phyloP scores from a whole-genome alignment of 139 green algal genomes.

The Closterium sp. region DNA sequence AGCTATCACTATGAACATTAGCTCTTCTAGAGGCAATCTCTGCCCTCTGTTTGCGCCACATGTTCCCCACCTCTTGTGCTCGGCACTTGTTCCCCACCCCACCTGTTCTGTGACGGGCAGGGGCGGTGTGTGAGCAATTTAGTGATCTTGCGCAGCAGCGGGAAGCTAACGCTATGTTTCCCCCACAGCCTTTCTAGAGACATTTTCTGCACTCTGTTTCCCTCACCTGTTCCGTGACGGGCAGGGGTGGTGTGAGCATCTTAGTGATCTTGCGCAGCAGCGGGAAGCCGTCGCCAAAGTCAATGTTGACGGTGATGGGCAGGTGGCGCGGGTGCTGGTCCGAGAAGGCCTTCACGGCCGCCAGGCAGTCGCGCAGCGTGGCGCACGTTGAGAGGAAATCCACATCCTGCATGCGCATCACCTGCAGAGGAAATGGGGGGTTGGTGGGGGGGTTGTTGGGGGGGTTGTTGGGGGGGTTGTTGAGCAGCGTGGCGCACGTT shows the following conservation, averaged over 20 bases:
- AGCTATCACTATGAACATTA: background rate
- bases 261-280: background rate
- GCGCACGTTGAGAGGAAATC: background rate
- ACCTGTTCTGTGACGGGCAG: no score
- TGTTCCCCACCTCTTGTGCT: no score
- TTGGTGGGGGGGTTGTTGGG: background rate
- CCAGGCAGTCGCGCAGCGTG: background rate
- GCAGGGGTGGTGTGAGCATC: background rate
- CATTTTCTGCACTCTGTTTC: no score
- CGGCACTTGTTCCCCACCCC: no score
- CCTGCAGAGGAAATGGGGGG: background rate
- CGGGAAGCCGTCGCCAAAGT: background rate
- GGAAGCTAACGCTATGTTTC: background rate
- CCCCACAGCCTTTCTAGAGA: no score
- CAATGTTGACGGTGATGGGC: background rate
- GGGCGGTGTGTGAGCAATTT: no score
- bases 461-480: background rate
- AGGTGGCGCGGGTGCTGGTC: background rate
- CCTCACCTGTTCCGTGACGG: background rate
- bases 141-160: no score
- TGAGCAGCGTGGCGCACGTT: background rate
- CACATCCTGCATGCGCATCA: background rate
- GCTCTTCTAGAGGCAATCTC: no score
- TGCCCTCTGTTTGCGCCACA: no score
- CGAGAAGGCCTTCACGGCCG: background rate